Evolutionary conservation across 2,329 filamentous ascomycete species (phyloP).

Genomic region (Ceratocystis smalleyi): DNA sequence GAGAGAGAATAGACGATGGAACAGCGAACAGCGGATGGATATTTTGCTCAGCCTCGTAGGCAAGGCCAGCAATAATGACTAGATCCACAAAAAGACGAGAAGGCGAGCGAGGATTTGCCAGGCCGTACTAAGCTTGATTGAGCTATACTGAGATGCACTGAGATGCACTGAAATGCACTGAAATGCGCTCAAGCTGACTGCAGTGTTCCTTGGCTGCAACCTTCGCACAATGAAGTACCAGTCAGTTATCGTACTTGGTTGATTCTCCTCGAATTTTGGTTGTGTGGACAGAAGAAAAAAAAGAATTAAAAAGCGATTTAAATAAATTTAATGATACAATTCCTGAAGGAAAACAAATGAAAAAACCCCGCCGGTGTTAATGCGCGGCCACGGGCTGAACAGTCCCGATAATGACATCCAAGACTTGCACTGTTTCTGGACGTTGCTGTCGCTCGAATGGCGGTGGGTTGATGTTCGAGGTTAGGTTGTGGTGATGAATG

Average conservation of each 20-base stretch:
- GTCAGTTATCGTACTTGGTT: background rate
- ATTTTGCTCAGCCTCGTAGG: conserved; percentile 8
- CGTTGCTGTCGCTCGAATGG: no score
- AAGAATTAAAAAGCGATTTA: background rate
- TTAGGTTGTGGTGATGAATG: background rate
- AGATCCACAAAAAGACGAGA: background rate
- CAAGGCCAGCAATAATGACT: background rate
- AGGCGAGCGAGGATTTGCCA: background rate
- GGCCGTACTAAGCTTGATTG: background rate
- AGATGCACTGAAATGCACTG: background rate
- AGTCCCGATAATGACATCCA: background rate
- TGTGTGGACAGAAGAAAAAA: background rate
- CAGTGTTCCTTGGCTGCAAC: no score
- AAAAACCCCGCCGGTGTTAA: background rate
- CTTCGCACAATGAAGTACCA: background rate
- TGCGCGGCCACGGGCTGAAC: background rate
- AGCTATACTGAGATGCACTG: background rate
- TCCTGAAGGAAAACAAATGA: background rate
- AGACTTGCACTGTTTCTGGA: no score
- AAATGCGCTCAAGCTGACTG: no score
- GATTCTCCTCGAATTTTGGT: background rate
- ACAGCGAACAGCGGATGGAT: background rate
- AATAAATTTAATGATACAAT: background rate
- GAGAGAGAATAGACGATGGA: background rate
- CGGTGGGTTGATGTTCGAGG: no score